A percentile compares a stretch with the other conserved stretches of the same genome.
Conservation (phyloP, 2,329 filamentous ascomycete species). For the Ophiostoma novo-ulmi region DNA sequence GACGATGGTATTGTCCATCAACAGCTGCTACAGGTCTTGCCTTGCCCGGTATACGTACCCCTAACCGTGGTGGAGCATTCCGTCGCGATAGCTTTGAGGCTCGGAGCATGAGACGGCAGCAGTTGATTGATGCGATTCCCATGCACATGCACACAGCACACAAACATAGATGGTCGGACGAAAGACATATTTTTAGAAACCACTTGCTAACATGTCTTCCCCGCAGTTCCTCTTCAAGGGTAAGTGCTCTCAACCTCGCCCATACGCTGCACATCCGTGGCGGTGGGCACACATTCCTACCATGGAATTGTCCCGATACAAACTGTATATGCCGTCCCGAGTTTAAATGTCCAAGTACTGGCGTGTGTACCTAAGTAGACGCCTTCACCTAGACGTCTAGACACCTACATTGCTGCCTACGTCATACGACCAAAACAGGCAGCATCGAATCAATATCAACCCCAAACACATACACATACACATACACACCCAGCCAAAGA, state of each 20-base stretch:
- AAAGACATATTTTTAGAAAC: neutral
- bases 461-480: too few relatives aligned
- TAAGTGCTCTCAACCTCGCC: conserved; percentile 38
- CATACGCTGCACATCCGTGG: neutral
- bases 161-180: neutral
- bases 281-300: neutral
- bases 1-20: neutral
- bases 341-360: neutral
- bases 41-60: conserved; percentile 14
- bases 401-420: neutral
- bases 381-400: neutral
- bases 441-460: neutral
- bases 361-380: too few relatives aligned
- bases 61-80: conserved; percentile 10
- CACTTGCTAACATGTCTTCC: conserved; percentile 22
- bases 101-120: neutral
- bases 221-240: conserved; percentile 97
- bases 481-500: too few relatives aligned
- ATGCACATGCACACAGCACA: neutral
- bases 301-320: neutral
- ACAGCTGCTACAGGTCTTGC: neutral
- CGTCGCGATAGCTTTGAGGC: neutral
- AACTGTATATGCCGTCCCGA: too few relatives aligned
- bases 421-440: neutral
- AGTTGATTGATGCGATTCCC: neutral